Evolutionary conservation across 163 green algal genomes (phyloP).

Genomic region (Picocystis sp.): DNA sequence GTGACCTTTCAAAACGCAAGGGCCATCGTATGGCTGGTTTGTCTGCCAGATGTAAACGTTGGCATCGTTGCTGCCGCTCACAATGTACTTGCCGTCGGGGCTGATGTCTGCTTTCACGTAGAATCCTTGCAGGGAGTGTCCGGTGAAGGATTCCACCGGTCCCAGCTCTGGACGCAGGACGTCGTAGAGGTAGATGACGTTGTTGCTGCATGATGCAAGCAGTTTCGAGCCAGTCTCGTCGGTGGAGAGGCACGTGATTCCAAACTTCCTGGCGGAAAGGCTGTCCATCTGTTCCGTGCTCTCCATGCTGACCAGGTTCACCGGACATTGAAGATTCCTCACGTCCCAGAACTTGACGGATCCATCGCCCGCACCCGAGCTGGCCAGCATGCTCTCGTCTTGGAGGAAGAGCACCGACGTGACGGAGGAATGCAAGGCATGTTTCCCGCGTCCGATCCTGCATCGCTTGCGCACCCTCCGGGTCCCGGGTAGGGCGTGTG

Average conservation of each 20-base stretch:
- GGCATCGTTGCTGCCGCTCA: slow-evolving; percentile 22
- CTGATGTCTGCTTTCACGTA: slow-evolving; percentile 55
- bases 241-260: slow-evolving; percentile 1
- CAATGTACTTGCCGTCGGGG: slow-evolving; percentile 36
- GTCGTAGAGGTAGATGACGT: slow-evolving; percentile 40
- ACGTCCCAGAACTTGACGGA: slow-evolving; percentile 60
- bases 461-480: background rate
- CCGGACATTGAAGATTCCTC: slow-evolving; percentile 6
- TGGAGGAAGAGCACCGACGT: slow-evolving; percentile 38
- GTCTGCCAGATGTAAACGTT: slow-evolving; percentile 7
- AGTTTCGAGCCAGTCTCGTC: slow-evolving; percentile 4
- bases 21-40: background rate
- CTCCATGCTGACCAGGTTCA: slow-evolving; percentile 6
- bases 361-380: slow-evolving; percentile 33
- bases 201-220: slow-evolving; percentile 20
- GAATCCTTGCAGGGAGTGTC: slow-evolving; percentile 35
- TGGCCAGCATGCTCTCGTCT: slow-evolving; percentile 27
- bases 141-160: slow-evolving; percentile 23
- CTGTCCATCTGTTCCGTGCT: slow-evolving; percentile 4
- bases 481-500: background rate
- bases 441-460: background rate
- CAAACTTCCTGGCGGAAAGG: background rate
- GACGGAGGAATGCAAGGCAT: slow-evolving; percentile 13
- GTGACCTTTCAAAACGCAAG: slow-evolving; percentile 1
- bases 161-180: slow-evolving; percentile 16